Percentiles rank a stretch among this genome's conserved stretches.
phyloP scores from a whole-genome alignment of 352 stramenopile species.

The Blastocystis sp. region DNA sequence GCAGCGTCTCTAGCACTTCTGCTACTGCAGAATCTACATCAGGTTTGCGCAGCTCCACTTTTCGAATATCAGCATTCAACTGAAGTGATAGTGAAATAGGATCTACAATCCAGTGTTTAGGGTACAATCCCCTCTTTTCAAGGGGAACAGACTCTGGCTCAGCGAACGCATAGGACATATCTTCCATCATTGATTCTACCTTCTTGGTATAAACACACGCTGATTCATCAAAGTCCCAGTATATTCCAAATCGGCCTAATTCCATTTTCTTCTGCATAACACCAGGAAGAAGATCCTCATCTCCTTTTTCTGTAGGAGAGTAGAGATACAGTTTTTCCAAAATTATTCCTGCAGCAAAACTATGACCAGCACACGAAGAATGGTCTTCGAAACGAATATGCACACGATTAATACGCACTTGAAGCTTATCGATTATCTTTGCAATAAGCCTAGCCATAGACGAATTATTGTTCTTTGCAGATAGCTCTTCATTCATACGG shows the following conservation, averaged over 20 bases:
- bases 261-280: conserved; percentile 50
- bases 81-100: conserved; percentile 22
- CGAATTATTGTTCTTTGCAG: conserved; percentile 27
- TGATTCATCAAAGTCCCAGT: conserved; percentile 57
- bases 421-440: conserved; percentile 61
- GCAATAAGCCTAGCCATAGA: not conserved
- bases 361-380: not conserved
- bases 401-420: conserved; percentile 36
- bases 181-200: not conserved
- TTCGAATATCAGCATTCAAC: not conserved
- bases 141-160: not conserved
- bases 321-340: conserved; percentile 49
- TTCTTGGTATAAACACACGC: not conserved
- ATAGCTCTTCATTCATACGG: not conserved
- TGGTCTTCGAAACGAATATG: conserved; percentile 59
- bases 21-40: not conserved
- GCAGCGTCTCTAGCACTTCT: not conserved
- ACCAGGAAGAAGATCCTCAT: conserved; percentile 1
- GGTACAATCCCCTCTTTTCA: not conserved
- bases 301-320: not conserved
- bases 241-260: conserved; percentile 21
- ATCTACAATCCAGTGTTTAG: conserved; percentile 17
- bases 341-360: conserved; percentile 41
- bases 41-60: conserved; percentile 37
- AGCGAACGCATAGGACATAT: not conserved